phyloP scores from a whole-genome alignment of 495 filamentous ascomycete genomes.

The Neurospora sp. region DNA sequence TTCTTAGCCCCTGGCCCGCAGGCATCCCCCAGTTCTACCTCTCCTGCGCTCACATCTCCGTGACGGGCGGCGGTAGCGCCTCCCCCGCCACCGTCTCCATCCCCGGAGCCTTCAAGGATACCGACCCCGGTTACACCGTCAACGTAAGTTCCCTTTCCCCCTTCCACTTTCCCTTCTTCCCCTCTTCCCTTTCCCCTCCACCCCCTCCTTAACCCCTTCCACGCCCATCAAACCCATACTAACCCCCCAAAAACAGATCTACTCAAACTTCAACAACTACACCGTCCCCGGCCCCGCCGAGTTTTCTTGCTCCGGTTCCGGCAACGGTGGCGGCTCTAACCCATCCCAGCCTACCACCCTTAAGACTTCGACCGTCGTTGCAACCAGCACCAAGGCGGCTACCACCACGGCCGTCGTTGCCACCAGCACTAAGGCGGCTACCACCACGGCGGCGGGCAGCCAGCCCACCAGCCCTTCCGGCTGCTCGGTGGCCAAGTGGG shows the following conservation, averaged over 20 bases:
- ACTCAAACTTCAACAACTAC: slow-evolving; percentile 20
- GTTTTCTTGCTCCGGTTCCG: slow-evolving; percentile 12
- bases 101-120: slow-evolving; percentile 44
- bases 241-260: slow-evolving; percentile 12
- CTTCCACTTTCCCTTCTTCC: too few relatives aligned
- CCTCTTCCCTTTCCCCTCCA: too few relatives aligned
- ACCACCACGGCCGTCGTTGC: neutral
- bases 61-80: slow-evolving; percentile 42
- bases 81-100: slow-evolving; percentile 42
- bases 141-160: slow-evolving; percentile 16
- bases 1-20: slow-evolving; percentile 25
- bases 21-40: slow-evolving; percentile 46
- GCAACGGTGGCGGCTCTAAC: neutral
- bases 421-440: neutral
- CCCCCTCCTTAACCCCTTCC: too few relatives aligned
- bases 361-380: neutral
- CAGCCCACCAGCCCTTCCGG: neutral
- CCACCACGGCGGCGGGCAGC: neutral
- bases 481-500: slow-evolving; percentile 23
- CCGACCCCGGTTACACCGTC: slow-evolving; percentile 46
- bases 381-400: neutral
- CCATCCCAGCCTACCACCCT: neutral
- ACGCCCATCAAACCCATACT: too few relatives aligned
- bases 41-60: slow-evolving; percentile 49
- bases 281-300: slow-evolving; percentile 20